Evolutionary conservation across 2,329 filamentous ascomycete genomes (phyloP).

Genomic region (Fusarium sacchari): DNA sequence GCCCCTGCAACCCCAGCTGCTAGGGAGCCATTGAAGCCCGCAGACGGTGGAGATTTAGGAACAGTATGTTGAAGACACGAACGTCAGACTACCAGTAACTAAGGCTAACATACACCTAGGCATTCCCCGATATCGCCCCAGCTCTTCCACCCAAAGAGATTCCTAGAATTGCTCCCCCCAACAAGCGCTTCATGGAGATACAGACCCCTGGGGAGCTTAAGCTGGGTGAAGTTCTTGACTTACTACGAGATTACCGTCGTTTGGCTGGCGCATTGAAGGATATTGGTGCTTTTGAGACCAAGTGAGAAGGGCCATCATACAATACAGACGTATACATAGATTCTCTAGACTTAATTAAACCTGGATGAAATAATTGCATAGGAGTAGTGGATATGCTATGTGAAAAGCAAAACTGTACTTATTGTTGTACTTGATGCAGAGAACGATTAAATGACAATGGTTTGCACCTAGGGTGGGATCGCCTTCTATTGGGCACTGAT

Average conservation of each 20-base stretch:
- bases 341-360: slow-evolving; percentile 20
- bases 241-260: slow-evolving; percentile 79
- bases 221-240: slow-evolving; percentile 76
- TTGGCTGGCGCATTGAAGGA: slow-evolving; percentile 73
- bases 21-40: slow-evolving; percentile 51
- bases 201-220: slow-evolving; percentile 76
- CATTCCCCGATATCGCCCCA: slow-evolving; percentile 69
- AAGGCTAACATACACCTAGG: slow-evolving; percentile 50
- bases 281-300: slow-evolving; percentile 66
- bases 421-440: not conserved
- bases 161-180: slow-evolving; percentile 71
- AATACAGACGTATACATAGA: slow-evolving; percentile 1
- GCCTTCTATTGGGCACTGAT: slow-evolving; percentile 14
- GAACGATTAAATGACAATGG: not conserved
- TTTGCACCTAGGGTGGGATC: slow-evolving; percentile 10
- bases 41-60: slow-evolving; percentile 66
- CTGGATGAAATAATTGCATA: slow-evolving; percentile 6
- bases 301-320: slow-evolving; percentile 31
- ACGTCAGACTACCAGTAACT: not conserved
- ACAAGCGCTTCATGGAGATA: slow-evolving; percentile 77
- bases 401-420: not conserved
- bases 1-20: slow-evolving; percentile 51
- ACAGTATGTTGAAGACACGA: slow-evolving; percentile 56
- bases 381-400: not conserved
- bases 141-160: slow-evolving; percentile 64